phyloP scores from a whole-genome alignment of 495 filamentous ascomycete genomes.

The Staphylotrichum longicolle region DNA sequence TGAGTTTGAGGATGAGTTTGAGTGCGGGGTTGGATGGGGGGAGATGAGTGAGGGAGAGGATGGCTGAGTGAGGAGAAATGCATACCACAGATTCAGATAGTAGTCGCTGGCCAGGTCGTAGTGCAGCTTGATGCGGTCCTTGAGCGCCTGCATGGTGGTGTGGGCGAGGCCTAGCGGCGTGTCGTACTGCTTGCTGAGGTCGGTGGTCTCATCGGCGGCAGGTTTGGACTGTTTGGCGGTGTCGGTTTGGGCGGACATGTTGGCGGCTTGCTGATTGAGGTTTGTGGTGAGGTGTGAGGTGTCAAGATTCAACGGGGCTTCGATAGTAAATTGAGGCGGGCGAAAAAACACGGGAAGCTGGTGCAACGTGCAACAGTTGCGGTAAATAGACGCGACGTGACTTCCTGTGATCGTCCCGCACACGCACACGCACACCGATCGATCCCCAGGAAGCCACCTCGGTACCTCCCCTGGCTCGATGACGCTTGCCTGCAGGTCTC shows the following conservation, averaged over 20 bases:
- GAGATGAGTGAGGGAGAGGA: not conserved
- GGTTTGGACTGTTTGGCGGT: not conserved
- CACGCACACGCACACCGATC: too few species aligned
- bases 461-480: too few species aligned
- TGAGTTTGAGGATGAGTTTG: not conserved
- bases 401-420: too few species aligned
- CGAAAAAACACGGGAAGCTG: too few species aligned
- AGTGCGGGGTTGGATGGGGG: not conserved
- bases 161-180: slow-evolving; percentile 51
- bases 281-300: not conserved
- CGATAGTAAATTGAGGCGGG: too few species aligned
- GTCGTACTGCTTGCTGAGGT: slow-evolving; percentile 47
- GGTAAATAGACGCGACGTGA: too few species aligned
- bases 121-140: slow-evolving; percentile 57
- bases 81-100: slow-evolving; percentile 52
- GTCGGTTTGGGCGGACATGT: not conserved
- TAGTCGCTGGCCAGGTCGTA: slow-evolving; percentile 59
- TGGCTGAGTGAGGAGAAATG: not conserved
- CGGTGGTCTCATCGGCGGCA: slow-evolving; percentile 23
- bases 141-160: slow-evolving; percentile 52
- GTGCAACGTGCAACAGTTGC: too few species aligned
- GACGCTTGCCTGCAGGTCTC: too few species aligned
- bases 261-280: not conserved
- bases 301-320: too few species aligned
- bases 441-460: too few species aligned